A percentile compares a stretch with the other conserved stretches of the same genome.
These are phyloP conservation scores for Amesomyces nigricolor DNA, from an alignment of 2,329 filamentous ascomycete genomes.

Conservation along the genomic window DNA sequence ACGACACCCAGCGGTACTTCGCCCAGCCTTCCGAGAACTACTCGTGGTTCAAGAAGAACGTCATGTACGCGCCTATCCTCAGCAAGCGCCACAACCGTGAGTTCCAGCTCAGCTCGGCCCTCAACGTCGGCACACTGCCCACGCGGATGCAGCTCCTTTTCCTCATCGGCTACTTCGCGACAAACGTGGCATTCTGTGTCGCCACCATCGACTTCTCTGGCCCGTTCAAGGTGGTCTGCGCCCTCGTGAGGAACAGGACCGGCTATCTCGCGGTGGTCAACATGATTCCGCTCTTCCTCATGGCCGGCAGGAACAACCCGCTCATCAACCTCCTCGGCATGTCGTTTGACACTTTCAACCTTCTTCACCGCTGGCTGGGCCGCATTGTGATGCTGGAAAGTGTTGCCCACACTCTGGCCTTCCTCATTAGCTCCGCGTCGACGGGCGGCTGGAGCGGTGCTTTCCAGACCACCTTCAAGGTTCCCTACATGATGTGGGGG, in stretches of 20 bases:
- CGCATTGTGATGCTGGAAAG: constrained; percentile 68
- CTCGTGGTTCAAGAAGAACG: constrained; percentile 60
- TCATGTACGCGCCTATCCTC: constrained; percentile 66
- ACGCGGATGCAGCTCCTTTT: constrained; percentile 71
- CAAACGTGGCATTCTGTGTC: constrained; percentile 73
- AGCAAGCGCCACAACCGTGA: constrained; percentile 72
- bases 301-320: constrained; percentile 73
- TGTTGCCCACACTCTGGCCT: constrained; percentile 59
- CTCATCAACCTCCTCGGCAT: constrained; percentile 66
- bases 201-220: constrained; percentile 56
- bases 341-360: constrained; percentile 77
- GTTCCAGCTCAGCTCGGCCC: constrained; percentile 54
- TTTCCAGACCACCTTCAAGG: constrained; percentile 34
- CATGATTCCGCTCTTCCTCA: constrained; percentile 69
- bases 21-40: constrained; percentile 48
- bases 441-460: constrained; percentile 44
- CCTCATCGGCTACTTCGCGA: constrained; percentile 59
- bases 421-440: constrained; percentile 40
- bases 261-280: constrained; percentile 68
- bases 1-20: constrained; percentile 77
- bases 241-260: constrained; percentile 59
- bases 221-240: constrained; percentile 39
- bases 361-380: constrained; percentile 75
- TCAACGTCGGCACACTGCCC: constrained; percentile 65
- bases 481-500: constrained; percentile 52